Percentiles rank a stretch among this genome's conserved stretches.
These are phyloP conservation scores for Blastobotrys mokoenaii DNA, from an alignment of 805 yeast species.

Conservation along the genomic window DNA sequence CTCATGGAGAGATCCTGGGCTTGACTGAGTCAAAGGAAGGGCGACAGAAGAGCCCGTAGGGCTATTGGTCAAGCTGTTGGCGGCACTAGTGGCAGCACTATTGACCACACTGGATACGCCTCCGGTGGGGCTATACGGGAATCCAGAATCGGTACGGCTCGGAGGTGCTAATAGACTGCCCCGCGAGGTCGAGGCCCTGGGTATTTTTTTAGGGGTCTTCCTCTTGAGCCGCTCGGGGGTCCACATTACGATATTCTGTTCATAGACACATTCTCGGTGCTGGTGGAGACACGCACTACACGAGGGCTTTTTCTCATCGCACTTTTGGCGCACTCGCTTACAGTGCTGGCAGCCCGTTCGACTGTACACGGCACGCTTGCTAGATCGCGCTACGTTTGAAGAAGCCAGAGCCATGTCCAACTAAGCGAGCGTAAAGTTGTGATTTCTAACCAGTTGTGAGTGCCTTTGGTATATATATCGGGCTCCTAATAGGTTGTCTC, in stretches of 20 bases:
- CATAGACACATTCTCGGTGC: constrained; percentile 13
- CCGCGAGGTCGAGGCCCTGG: not conserved
- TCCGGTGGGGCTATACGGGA: no score
- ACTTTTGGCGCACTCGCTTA: constrained; percentile 14
- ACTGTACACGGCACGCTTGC: constrained; percentile 1
- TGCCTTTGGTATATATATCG: no score
- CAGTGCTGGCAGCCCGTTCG: constrained; percentile 6
- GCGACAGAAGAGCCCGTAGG: not conserved
- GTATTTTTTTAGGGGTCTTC: not conserved
- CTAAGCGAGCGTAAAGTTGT: no score
- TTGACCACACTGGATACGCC: no score
- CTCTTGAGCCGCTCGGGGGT: constrained; percentile 6
- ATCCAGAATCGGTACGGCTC: no score
- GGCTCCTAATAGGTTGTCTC: no score
- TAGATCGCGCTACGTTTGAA: no score
- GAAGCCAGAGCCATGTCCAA: no score
- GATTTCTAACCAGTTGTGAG: no score
- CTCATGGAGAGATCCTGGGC: not conserved
- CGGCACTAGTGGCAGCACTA: no score
- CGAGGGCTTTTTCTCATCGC: constrained; percentile 15
- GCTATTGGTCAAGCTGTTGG: no score
- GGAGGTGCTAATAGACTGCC: no score
- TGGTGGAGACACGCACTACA: constrained; percentile 11
- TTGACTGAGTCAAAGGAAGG: not conserved
- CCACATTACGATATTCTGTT: constrained; percentile 11